Base-by-base conservation (phyloP, 2,329 filamentous ascomycete species). In the Annulohypoxylon truncatum region DNA sequence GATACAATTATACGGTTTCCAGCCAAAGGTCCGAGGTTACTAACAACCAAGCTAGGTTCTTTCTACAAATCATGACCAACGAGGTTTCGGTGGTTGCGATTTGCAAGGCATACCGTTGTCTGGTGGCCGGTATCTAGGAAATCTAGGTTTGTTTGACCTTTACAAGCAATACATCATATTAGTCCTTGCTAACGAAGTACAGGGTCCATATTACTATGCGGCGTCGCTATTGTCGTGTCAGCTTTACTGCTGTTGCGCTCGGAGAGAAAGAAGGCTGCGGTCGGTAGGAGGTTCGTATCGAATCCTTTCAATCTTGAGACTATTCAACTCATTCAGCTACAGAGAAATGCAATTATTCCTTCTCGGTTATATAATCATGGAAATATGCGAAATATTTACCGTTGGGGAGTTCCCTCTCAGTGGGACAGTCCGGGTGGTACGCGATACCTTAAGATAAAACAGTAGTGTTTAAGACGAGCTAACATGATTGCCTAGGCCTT, bases 341-440 rank as follows among this genome's bases (percentile, higher is more conserved):
- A 97, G 96, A 79, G 96, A 99, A 80, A 98, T 99, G 88, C 96
- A 99, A 84, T 75, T 97, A 31, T 98, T 99, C 81, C 87, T 99
- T 53, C 68, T 92, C 42, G 90, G 92, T 53, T 99, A 93, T 78
- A 91, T 97, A 61, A 80, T 98, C 63, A 89, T 98, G 66, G 89
- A 92, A 74, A 92, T 99, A 74, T 97, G 94, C 81, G 96, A 98
- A 79, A 97, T 99, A 75, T 97, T 99, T 81, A 94, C 94, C 0
- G 89, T 98, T 33, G 96, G 96, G 72, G 92, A 90, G 28, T 95
- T 99, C 74, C 94, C 95, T 2, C 81, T 97, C 18, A 82, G 87
- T 71, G 81, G 84, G 55, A 87, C 81, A 52, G 91, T 92, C 63
- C 89, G 94, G 77, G 85, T 92, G 74, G 93, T 92, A 85, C 70